Conservation (phyloP, 768 basidiomycete genomes). For the Suillus cothurnatus region DNA sequence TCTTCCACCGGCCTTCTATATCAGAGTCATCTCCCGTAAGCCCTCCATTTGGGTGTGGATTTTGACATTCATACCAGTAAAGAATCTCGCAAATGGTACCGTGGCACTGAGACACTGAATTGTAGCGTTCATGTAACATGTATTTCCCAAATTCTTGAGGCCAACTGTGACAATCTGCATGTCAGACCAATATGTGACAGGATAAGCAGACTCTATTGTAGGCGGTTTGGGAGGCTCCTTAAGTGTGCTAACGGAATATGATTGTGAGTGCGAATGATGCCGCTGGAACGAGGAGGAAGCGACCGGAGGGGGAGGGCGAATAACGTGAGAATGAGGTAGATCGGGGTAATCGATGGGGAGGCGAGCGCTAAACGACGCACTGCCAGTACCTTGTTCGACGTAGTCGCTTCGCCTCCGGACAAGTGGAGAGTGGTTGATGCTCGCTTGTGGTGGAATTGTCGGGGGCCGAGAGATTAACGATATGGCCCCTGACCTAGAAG, state of each 20-base stretch:
- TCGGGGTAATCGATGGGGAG: constrained; percentile 82
- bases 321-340: constrained; percentile 56
- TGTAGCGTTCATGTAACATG: constrained; percentile 99
- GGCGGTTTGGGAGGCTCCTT: constrained; percentile 56
- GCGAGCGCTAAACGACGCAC: constrained; percentile 37
- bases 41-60: not conserved
- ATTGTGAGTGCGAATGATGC: constrained; percentile 59
- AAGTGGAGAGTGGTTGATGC: constrained; percentile 77
- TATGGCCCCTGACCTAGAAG: constrained; percentile 25
- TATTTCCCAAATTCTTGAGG: constrained; percentile 94
- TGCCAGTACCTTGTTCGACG: constrained; percentile 60
- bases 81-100: constrained; percentile 90
- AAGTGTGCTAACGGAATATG: constrained; percentile 34
- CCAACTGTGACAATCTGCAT: constrained; percentile 79
- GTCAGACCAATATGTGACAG: constrained; percentile 84
- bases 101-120: constrained; percentile 97
- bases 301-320: constrained; percentile 80
- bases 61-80: constrained; percentile 60
- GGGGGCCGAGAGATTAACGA: constrained; percentile 45
- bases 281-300: constrained; percentile 71
- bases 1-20: constrained; percentile 78
- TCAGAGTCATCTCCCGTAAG: constrained; percentile 8
- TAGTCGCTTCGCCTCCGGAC: constrained; percentile 77
- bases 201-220: constrained; percentile 73
- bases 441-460: constrained; percentile 80